A percentile compares a stretch with the other conserved stretches of the same genome.
These are phyloP conservation scores for Triangularia setosa DNA, from an alignment of 2,329 filamentous ascomycete genomes.

Conservation along the genomic window DNA sequence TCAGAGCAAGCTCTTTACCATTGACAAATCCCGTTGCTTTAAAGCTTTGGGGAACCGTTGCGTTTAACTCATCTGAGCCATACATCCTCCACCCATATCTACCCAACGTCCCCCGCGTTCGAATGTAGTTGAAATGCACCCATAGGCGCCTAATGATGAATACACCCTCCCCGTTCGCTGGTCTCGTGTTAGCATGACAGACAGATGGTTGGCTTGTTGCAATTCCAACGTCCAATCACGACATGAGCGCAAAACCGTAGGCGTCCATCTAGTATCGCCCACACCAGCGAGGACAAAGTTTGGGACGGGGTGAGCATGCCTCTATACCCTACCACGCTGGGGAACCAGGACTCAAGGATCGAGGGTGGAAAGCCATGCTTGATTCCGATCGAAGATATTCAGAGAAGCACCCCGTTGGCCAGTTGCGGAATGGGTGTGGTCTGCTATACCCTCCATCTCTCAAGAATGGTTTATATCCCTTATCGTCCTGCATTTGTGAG, in stretches of 20 bases:
- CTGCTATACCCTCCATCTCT: constrained; percentile 3
- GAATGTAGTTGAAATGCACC: background rate
- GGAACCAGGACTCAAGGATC: constrained; percentile 1
- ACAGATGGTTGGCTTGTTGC: constrained; percentile 14
- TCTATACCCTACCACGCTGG: constrained; percentile 11
- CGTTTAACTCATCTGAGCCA: constrained; percentile 12
- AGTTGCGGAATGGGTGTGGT: background rate
- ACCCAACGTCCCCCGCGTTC: constrained; percentile 24
- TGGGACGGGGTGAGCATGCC: constrained; percentile 21
- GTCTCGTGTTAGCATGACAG: constrained; percentile 9
- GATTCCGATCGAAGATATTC: constrained; percentile 16
- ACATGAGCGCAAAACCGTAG: constrained; percentile 20
- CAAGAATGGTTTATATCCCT: constrained; percentile 1
- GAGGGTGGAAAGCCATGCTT: background rate
- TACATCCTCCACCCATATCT: constrained; percentile 22
- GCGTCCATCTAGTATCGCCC: constrained; percentile 16
- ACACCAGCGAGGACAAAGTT: background rate
- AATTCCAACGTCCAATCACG: constrained; percentile 19
- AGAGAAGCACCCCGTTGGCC: constrained; percentile 3
- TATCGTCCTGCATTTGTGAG: constrained; percentile 12
- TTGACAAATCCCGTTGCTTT: constrained; percentile 17
- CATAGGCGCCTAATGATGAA: constrained; percentile 26
- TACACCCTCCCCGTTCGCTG: background rate
- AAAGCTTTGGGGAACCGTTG: constrained; percentile 18
- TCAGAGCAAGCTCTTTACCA: constrained; percentile 13